These are phyloP conservation scores for Ascochyta fabae DNA, from an alignment of 2,329 filamentous ascomycete species.

Conservation along the genomic window DNA sequence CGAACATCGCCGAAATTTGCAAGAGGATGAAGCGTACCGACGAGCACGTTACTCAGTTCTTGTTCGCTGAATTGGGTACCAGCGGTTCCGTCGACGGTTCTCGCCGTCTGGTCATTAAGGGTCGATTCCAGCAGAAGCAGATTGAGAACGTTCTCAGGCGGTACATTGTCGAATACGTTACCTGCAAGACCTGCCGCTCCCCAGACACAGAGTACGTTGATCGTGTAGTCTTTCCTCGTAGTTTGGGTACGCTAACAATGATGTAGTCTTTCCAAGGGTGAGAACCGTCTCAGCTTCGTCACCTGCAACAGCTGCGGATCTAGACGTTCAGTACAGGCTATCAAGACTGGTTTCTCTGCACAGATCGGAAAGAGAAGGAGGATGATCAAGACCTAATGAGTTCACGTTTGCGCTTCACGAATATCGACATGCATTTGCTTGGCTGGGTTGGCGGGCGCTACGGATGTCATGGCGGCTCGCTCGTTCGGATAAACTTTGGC, in stretches of 20 bases:
- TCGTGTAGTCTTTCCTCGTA: not conserved
- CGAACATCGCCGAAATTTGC: conserved; percentile 98
- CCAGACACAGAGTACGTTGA: conserved; percentile 37
- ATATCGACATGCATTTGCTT: conserved; percentile 32
- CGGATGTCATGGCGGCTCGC: conserved; percentile 19
- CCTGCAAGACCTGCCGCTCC: conserved; percentile 87
- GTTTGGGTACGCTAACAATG: conserved; percentile 64
- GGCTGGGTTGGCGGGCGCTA: conserved; percentile 29
- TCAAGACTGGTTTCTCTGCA: conserved; percentile 99
- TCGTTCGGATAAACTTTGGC: conserved; percentile 14
- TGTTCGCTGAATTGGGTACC: conserved; percentile 98
- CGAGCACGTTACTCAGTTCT: conserved; percentile 94
- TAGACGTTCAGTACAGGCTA: conserved; percentile 87
- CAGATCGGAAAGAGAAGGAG: conserved; percentile 99
- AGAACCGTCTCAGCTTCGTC: conserved; percentile 98
- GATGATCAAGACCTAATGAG: conserved; percentile 73
- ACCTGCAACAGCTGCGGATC: conserved; percentile 79
- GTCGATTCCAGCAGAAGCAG: conserved; percentile 99
- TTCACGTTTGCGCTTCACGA: conserved; percentile 28
- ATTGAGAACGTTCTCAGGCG: conserved; percentile 96
- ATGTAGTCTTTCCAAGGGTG: conserved; percentile 97
- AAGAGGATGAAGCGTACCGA: conserved; percentile 99
- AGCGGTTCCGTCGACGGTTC: conserved; percentile 90
- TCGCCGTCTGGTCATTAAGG: conserved; percentile 95
- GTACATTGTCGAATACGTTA: conserved; percentile 98